phyloP scores from a whole-genome alignment of 2,329 filamentous ascomycete genomes.

The Chaetothyriales sp. region DNA sequence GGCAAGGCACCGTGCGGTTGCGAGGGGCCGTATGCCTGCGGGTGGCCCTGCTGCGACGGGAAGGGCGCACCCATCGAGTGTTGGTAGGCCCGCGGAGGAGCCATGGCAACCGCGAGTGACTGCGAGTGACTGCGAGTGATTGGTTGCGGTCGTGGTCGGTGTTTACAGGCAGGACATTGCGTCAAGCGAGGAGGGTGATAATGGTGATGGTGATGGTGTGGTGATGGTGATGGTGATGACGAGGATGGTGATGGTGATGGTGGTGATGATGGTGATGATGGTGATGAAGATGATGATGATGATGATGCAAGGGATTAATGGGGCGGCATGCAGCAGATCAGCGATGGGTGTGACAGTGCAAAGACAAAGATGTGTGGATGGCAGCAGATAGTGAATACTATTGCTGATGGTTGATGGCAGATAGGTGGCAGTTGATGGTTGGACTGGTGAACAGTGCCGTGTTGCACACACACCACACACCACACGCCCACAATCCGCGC shows the following conservation, averaged over 20 bases:
- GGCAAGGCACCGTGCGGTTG: slow-evolving; percentile 37
- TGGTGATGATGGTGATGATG: neutral
- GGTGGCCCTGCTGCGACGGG: slow-evolving; percentile 40
- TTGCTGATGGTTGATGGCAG: too few species aligned
- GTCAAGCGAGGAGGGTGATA: neutral
- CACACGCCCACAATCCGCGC: too few species aligned
- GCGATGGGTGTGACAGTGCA: neutral
- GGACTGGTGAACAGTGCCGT: too few species aligned
- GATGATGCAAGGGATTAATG: neutral
- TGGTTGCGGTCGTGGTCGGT: slow-evolving; percentile 2
- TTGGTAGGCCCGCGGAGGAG: slow-evolving; percentile 46
- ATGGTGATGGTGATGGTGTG: too few species aligned
- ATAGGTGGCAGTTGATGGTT: too few species aligned
- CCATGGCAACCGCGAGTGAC: slow-evolving; percentile 31
- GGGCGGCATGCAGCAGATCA: neutral
- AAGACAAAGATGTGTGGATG: neutral
- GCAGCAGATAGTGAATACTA: too few species aligned
- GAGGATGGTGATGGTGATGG: too few species aligned
- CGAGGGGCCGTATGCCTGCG: slow-evolving; percentile 29
- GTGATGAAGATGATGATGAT: too few species aligned
- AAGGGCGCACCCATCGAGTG: slow-evolving; percentile 40
- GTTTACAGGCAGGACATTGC: slow-evolving; percentile 1
- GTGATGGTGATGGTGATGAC: slow-evolving; percentile 3
- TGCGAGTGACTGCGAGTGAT: neutral
- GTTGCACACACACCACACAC: too few species aligned